phyloP scores from a whole-genome alignment of 2,329 filamentous ascomycete species.

The Colletotrichum acutatum region DNA sequence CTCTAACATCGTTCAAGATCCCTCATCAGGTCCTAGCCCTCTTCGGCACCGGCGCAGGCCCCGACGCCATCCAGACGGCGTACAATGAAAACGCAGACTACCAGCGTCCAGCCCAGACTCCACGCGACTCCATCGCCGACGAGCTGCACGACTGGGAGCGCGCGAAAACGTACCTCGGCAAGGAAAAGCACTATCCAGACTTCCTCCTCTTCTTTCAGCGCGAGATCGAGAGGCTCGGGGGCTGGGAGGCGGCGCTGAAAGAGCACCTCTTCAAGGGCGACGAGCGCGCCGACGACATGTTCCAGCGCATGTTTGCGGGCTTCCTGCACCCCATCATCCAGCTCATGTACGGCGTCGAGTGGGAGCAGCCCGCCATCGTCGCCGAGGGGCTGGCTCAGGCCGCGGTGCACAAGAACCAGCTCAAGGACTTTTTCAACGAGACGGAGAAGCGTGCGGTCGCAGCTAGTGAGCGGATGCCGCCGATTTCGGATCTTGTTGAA shows the following conservation, averaged over 20 bases:
- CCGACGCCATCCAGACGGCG: conserved; percentile 67
- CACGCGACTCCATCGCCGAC: conserved; percentile 61
- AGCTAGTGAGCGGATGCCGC: conserved; percentile 44
- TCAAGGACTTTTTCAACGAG: conserved; percentile 63
- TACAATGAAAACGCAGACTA: conserved; percentile 75
- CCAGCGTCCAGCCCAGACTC: conserved; percentile 65
- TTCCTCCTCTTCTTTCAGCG: conserved; percentile 81
- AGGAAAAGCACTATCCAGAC: conserved; percentile 72
- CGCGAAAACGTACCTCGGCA: conserved; percentile 71
- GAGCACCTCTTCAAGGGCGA: conserved; percentile 77
- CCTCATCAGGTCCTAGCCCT: conserved; percentile 80
- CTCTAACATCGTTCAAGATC: conserved; percentile 54
- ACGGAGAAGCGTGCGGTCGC: conserved; percentile 60
- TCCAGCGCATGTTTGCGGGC: conserved; percentile 74
- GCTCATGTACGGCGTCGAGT: conserved; percentile 86
- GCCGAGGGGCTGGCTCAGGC: conserved; percentile 84
- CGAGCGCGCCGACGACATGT: conserved; percentile 73
- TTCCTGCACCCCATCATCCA: conserved; percentile 86
- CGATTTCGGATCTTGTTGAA: conserved; percentile 70
- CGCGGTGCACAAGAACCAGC: conserved; percentile 72
- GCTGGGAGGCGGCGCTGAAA: conserved; percentile 69
- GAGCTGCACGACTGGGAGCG: conserved; percentile 66
- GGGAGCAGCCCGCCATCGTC: conserved; percentile 82
- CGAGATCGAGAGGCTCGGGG: conserved; percentile 72
- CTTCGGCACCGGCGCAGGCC: conserved; percentile 77